Conservation (phyloP, 768 basidiomycete species). For the Paxillus involutus region DNA sequence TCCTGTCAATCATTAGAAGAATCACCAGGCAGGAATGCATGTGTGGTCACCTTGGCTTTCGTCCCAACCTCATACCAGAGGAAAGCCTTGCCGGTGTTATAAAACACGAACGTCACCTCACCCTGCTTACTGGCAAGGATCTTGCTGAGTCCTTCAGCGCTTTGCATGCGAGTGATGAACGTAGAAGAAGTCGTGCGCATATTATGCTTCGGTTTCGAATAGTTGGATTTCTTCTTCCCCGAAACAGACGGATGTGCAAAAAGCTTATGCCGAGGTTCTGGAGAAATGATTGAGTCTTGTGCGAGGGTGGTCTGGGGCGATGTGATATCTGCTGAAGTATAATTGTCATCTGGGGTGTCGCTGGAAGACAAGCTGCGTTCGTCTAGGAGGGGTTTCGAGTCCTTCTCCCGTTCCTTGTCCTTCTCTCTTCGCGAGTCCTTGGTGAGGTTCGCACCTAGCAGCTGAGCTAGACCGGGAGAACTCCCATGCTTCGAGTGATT, state of each 20-base stretch:
- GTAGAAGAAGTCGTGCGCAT: slow-evolving; percentile 89
- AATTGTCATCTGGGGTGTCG: slow-evolving; percentile 67
- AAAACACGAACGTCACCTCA: slow-evolving; percentile 85
- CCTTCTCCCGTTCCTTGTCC: slow-evolving; percentile 36
- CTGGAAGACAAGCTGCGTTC: slow-evolving; percentile 80
- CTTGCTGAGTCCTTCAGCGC: slow-evolving; percentile 72
- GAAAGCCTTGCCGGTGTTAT: slow-evolving; percentile 82
- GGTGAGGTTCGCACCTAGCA: slow-evolving; percentile 56
- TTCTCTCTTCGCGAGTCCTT: slow-evolving; percentile 57
- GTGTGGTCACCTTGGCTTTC: slow-evolving; percentile 68
- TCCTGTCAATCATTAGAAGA: slow-evolving; percentile 52
- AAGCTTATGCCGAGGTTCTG: slow-evolving; percentile 48
- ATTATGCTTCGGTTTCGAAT: slow-evolving; percentile 82
- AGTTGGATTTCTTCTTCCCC: slow-evolving; percentile 60
- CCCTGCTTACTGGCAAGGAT: slow-evolving; percentile 75
- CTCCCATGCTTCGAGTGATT: slow-evolving; percentile 52
- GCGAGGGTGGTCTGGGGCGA: slow-evolving; percentile 33
- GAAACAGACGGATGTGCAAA: slow-evolving; percentile 54
- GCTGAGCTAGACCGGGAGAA: slow-evolving; percentile 63
- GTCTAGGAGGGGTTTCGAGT: slow-evolving; percentile 41
- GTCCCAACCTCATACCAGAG: slow-evolving; percentile 86
- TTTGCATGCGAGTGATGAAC: slow-evolving; percentile 87
- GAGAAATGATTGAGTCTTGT: slow-evolving; percentile 27
- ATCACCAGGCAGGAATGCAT: neutral
- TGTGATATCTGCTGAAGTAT: slow-evolving; percentile 41